Evolutionary conservation across 202 grass and related monocot species (phyloP).

Genomic region (Dendrocalamus latiflorus): DNA sequence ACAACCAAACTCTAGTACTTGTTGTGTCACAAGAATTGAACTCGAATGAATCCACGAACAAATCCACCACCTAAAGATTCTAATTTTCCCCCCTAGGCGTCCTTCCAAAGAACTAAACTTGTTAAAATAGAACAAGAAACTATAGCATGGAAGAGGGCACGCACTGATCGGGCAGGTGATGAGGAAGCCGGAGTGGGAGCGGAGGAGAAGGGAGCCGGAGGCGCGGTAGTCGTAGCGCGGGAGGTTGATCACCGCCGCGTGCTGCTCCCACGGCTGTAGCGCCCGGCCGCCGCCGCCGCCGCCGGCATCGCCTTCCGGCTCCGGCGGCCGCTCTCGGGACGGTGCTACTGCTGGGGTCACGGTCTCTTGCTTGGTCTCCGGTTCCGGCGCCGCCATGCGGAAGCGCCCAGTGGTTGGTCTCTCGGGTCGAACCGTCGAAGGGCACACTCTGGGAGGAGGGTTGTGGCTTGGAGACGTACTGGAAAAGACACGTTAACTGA

Average conservation of each 20-base stretch:
- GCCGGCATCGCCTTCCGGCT: conserved; percentile 12
- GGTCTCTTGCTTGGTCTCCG: conserved; percentile 2
- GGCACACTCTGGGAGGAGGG: background rate
- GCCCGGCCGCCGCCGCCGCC: background rate
- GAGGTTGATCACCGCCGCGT: conserved; percentile 77
- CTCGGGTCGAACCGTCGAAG: background rate
- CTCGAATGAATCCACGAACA: background rate
- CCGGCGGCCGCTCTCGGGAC: conserved; percentile 2
- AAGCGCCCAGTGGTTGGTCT: background rate
- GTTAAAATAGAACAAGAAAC: background rate
- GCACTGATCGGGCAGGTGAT: conserved; percentile 98
- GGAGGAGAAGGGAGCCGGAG: conserved; percentile 59
- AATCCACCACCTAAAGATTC: background rate
- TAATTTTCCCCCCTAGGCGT: background rate
- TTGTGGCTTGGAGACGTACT: background rate
- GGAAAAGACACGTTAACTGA: accelerated
- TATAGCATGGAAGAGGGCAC: conserved; percentile 1
- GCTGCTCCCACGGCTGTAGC: conserved; percentile 83
- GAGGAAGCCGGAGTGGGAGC: no score
- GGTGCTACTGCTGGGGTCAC: background rate
- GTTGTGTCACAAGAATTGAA: background rate
- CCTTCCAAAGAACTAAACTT: background rate
- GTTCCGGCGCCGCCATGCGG: conserved; percentile 41
- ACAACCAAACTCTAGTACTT: background rate
- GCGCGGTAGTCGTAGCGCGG: conserved; percentile 90